These are phyloP conservation scores for Sphaerulina vaccinii DNA, from an alignment of 2,329 filamentous ascomycete genomes.

Conservation along the genomic window DNA sequence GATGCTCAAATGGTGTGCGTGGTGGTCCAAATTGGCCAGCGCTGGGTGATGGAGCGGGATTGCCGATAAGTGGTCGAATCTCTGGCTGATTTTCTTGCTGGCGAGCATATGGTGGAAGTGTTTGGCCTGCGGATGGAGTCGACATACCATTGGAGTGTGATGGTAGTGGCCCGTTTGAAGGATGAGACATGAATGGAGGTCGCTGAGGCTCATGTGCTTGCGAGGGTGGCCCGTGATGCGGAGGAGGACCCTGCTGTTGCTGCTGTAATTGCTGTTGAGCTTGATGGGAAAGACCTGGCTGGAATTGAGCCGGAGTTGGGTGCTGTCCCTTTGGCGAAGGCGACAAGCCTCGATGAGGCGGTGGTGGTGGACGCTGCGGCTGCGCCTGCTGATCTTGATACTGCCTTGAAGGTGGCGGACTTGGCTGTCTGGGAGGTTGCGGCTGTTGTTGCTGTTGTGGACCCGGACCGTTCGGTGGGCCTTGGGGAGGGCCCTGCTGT, in stretches of 20 bases:
- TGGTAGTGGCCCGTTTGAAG: conserved; percentile 27
- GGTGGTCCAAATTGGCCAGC: conserved; percentile 69
- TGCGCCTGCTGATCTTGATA: conserved; percentile 37
- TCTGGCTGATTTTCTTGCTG: conserved; percentile 70
- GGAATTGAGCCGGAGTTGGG: conserved; percentile 54
- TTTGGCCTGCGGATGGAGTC: conserved; percentile 47
- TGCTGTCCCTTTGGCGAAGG: conserved; percentile 61
- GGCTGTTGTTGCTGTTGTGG: conserved; percentile 16
- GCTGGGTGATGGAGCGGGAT: conserved; percentile 72
- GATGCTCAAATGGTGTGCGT: conserved; percentile 76
- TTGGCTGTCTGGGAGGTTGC: conserved; percentile 35
- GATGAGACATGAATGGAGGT: conserved; percentile 26
- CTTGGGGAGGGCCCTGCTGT: conserved; percentile 43
- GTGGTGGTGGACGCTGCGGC: conserved; percentile 43
- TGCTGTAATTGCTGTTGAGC: conserved; percentile 44
- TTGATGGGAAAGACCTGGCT: conserved; percentile 39
- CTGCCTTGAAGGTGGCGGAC: conserved; percentile 59
- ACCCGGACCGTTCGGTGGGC: conserved; percentile 2
- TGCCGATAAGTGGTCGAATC: conserved; percentile 77
- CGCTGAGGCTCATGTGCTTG: conserved; percentile 26
- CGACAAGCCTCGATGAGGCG: conserved; percentile 54
- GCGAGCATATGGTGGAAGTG: conserved; percentile 67
- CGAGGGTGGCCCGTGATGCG: conserved; percentile 43
- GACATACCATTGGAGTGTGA: conserved; percentile 38
- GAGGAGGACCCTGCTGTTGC: conserved; percentile 48